Base-by-base conservation (phyloP, 768 basidiomycete species). In the Pisolithus microcarpus region DNA sequence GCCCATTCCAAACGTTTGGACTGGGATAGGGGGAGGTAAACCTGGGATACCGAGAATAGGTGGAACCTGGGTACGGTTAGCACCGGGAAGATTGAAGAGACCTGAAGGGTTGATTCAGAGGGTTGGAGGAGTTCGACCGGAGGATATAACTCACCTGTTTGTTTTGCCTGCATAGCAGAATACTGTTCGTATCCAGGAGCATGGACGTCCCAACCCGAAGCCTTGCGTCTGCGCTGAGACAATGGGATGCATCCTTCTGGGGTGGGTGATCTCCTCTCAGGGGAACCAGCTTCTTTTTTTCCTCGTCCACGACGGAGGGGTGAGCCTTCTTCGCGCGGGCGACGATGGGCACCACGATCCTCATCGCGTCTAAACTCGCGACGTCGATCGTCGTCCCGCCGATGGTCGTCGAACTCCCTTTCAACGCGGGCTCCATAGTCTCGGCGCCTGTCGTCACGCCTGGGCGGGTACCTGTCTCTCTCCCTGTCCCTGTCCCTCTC, bases 131-230 rank as follows among this genome's bases (percentile, higher is more conserved):
- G 30, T 38, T 46, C 51, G 46, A 28, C 26, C 21, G 1, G 9
- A 37, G 18, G 45, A 24, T 91, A 90, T 68, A 9, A 28, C 28
- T 28, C 7, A 28, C 28, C 28, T 28, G 28, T 97, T 72, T 92
- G 87, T 69, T 99, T 99, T n/a, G 96, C 96, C 65, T 97, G 93
- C 75, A 92, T 78, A 13, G 95, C 92, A 5, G 85, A 86, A 60
- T 96, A 91, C 59, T 89, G 88, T 62, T 98, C 95, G 57, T 96
- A 98, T 4, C 93, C 93, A 3, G 90, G 87, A 16, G 94, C 91
- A 67, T 92, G 87, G 19, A 96, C 86, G 68, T 99, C 92, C 96
- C 96, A 99, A 0, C 90, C 89, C 40, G 91, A 92, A 5, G 91
- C 87, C 60, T 89, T 90, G 26, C 93, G 75, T 65, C 86, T 87